Evolutionary conservation across 1,284 basidiomycete species (phyloP).

Genomic region (Gomphus sp.): DNA sequence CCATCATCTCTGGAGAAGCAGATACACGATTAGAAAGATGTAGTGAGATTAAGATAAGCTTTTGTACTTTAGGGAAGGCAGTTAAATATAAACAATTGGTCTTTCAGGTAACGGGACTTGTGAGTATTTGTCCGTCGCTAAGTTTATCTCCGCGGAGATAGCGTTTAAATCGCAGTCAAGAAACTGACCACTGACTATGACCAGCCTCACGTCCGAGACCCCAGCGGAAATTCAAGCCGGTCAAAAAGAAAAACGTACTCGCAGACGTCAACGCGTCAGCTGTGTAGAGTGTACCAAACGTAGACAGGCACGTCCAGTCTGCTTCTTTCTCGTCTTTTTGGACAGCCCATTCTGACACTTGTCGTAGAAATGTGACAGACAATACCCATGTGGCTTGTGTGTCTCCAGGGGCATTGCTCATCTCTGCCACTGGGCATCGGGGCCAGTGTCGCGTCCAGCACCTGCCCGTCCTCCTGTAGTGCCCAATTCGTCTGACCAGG

Average conservation of each 20-base stretch:
- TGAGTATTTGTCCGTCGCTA: too few relatives aligned
- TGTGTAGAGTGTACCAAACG: conserved; percentile 50
- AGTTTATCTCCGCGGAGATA: too few relatives aligned
- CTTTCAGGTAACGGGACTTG: too few relatives aligned
- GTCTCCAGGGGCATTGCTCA: conserved; percentile 39
- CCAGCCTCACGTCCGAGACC: neutral
- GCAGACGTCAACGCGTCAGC: conserved; percentile 34
- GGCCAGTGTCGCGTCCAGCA: conserved; percentile 37
- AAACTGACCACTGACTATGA: neutral
- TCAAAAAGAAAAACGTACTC: neutral
- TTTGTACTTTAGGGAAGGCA: too few relatives aligned
- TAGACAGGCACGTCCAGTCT: conserved; percentile 31
- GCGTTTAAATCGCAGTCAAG: neutral
- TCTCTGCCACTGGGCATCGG: conserved; percentile 45
- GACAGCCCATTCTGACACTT: neutral
- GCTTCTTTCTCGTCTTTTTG: neutral
- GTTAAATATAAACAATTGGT: too few relatives aligned
- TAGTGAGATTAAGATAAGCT: too few relatives aligned
- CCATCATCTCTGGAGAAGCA: neutral
- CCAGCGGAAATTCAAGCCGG: neutral
- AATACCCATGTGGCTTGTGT: conserved; percentile 42
- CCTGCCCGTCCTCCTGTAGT: conserved; percentile 34
- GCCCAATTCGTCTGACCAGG: conserved; percentile 8
- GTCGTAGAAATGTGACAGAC: conserved; percentile 44
- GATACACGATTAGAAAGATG: neutral